phyloP scores from a whole-genome alignment of 305 asterid genomes.

The Salvia sclarea region DNA sequence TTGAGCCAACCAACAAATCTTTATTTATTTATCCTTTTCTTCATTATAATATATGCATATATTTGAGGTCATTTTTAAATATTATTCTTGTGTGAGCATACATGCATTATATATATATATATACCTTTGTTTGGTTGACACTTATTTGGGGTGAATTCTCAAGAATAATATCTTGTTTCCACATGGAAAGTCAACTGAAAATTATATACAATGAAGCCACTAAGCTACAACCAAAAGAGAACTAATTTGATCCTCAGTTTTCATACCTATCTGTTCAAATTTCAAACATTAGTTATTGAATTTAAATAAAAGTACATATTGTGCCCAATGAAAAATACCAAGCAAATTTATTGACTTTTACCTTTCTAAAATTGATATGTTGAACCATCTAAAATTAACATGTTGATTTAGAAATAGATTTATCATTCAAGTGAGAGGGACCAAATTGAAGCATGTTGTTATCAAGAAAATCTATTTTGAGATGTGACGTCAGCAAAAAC shows the following conservation, averaged over 20 bases:
- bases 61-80: not conserved
- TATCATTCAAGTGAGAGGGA: not conserved
- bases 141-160: constrained; percentile 4
- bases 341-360: no score
- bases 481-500: not conserved
- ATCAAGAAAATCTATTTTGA: not conserved
- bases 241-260: constrained; percentile 11
- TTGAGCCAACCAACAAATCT: constrained; percentile 42
- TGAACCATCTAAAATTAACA: not conserved
- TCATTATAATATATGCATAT: no score
- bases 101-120: not conserved
- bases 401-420: not conserved
- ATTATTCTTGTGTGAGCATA: not conserved
- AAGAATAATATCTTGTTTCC: constrained; percentile 14
- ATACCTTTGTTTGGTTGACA: constrained; percentile 37
- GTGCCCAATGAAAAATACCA: not conserved
- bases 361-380: no score
- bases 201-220: not conserved
- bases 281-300: not conserved
- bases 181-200: constrained; percentile 28
- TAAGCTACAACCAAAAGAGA: constrained; percentile 13
- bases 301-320: not conserved
- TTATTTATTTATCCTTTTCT: not conserved
- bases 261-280: not conserved
- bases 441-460: not conserved